Evolutionary conservation across 495 filamentous ascomycete species (phyloP).

Genomic region (Trichoderma parareesei): DNA sequence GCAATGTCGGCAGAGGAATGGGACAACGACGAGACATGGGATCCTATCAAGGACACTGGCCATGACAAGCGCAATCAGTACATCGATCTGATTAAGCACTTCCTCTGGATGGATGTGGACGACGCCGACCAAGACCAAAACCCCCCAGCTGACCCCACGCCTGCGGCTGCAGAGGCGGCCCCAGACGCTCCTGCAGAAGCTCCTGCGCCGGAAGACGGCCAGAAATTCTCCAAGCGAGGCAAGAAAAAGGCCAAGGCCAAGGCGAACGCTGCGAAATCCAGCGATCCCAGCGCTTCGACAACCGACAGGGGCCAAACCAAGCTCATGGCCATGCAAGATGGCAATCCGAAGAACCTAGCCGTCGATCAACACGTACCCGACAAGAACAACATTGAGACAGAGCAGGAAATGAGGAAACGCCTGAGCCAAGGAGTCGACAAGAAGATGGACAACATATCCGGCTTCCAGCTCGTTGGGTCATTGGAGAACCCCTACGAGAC

Average conservation of each 20-base stretch:
- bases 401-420: slow-evolving; percentile 30
- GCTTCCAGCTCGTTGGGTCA: slow-evolving; percentile 31
- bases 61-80: slow-evolving; percentile 39
- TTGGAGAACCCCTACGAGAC: slow-evolving; percentile 29
- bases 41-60: slow-evolving; percentile 44
- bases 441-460: slow-evolving; percentile 24
- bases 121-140: slow-evolving; percentile 16
- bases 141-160: slow-evolving; percentile 13
- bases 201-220: neutral
- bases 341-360: slow-evolving; percentile 12
- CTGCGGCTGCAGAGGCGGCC: slow-evolving; percentile 9
- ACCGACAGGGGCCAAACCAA: neutral
- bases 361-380: slow-evolving; percentile 18
- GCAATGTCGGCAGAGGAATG: slow-evolving; percentile 24
- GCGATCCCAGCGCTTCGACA: neutral
- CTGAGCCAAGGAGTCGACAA: slow-evolving; percentile 34
- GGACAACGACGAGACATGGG: slow-evolving; percentile 36
- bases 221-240: neutral
- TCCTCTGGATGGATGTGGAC: slow-evolving; percentile 32
- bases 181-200: slow-evolving; percentile 9
- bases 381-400: slow-evolving; percentile 35
- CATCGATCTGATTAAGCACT: slow-evolving; percentile 33
- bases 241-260: slow-evolving; percentile 19
- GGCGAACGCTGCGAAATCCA: neutral
- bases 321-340: slow-evolving; percentile 10